Base-by-base conservation (phyloP, 129 eudicot genomes). In the Arctium lappa region DNA sequence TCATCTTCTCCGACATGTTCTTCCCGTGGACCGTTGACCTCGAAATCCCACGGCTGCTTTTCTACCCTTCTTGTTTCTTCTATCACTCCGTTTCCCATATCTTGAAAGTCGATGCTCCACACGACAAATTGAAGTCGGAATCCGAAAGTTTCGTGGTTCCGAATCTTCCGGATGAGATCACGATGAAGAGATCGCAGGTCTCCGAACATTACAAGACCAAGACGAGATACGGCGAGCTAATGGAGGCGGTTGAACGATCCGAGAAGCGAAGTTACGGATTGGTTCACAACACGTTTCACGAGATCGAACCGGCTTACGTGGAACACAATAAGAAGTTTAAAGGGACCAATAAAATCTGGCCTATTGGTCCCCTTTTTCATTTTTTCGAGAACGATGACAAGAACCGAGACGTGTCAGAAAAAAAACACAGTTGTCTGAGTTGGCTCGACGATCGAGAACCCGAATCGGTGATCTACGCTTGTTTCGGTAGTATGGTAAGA, bases 1-100 rank as follows among this genome's bases (percentile, higher is more conserved):
- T 86, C 75, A 83, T 90, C n/a, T 50, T 87, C 53, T 80, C 91
- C 18, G 92, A 89, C 42, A 89, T 83, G 94, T 83, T 85, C 33
- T 87, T 80, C 75, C 90, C 89, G 31, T 91, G 94, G 94, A 84
- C 90, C 1, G 79, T 32, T 6, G 90, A 86, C 33, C 40, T 85
- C 1, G 94, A 81, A 1, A 87, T 88, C 18, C 92, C 95, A 0
- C 79, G 93, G 18, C 78, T 91, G 5, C 1, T 81, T 74, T 89
- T 87, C 74, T 73, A 83, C 29, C 84, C 87, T 0, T 32, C 70
- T 0, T 9, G 74, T 56, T 82, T 85, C 31, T 31, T 91, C 3
- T 80, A 75, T 22, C 83, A 69, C 2, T 89, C 87, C 0, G n/a
- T 87, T 6, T 30, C 33, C 2, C 82, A 76, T 15, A 83, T 44